A percentile compares a stretch with the other conserved stretches of the same genome.
Conservation (phyloP, 495 filamentous ascomycete species). For the Hypoxylon trugodes region DNA sequence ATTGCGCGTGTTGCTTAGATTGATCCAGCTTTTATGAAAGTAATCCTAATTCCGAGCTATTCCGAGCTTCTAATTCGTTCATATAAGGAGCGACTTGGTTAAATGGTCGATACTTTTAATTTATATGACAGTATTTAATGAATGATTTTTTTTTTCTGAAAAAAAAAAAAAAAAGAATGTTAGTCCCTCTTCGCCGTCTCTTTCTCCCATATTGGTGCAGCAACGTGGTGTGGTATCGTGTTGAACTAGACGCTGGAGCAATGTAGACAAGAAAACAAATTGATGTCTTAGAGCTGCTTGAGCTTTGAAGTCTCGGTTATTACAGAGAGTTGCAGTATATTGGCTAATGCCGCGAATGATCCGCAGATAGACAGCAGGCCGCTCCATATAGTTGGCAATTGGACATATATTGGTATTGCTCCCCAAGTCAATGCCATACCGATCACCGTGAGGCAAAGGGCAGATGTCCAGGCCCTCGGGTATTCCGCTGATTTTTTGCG, state of each 20-base stretch:
- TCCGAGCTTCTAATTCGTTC: neutral
- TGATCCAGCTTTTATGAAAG: neutral
- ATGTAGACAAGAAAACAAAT: neutral
- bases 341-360: neutral
- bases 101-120: too few species aligned
- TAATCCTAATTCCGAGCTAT: too few species aligned
- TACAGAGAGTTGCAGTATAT: constrained; percentile 5
- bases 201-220: neutral
- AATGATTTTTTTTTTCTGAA: neutral
- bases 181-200: neutral
- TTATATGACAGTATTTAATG: neutral
- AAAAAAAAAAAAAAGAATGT: too few species aligned
- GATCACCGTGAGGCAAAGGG: neutral
- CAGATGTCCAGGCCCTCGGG: constrained; percentile 7
- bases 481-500: neutral
- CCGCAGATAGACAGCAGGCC: constrained; percentile 1
- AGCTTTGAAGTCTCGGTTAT: constrained; percentile 1
- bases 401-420: constrained; percentile 6
- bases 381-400: constrained; percentile 16
- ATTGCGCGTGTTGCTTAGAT: constrained; percentile 14
- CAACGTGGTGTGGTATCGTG: neutral
- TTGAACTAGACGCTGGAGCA: neutral
- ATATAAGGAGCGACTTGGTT: too few species aligned
- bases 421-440: constrained; percentile 2
- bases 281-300: constrained; percentile 2